Evolutionary conservation across 768 basidiomycete genomes (phyloP).

Genomic region (Podaxis sp.): DNA sequence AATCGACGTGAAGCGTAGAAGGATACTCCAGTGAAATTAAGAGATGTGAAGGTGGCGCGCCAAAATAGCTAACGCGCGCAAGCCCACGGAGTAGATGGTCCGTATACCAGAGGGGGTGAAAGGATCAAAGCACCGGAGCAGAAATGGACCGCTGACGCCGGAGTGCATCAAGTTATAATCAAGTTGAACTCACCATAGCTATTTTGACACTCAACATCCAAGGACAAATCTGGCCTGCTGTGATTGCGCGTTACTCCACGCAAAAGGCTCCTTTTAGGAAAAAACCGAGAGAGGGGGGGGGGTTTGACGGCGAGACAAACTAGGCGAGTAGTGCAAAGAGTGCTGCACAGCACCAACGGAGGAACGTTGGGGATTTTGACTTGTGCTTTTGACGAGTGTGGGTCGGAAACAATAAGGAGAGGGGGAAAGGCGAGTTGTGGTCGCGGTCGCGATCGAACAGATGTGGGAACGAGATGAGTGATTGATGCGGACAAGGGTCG

Average conservation of each 20-base stretch:
- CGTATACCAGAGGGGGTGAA: background rate
- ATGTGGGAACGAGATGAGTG: slow-evolving; percentile 13
- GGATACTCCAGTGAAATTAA: slow-evolving; percentile 1
- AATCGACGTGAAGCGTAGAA: slow-evolving; percentile 1
- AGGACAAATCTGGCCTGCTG: background rate
- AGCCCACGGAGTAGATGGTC: background rate
- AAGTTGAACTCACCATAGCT: background rate
- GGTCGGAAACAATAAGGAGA: background rate
- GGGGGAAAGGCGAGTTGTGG: slow-evolving; percentile 1
- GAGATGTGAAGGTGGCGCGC: background rate
- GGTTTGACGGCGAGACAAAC: background rate
- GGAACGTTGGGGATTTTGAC: background rate
- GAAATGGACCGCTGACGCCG: background rate
- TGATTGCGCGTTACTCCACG: background rate
- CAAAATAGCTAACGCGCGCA: background rate
- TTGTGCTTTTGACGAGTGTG: background rate
- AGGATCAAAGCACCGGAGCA: slow-evolving; percentile 14
- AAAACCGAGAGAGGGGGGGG: background rate
- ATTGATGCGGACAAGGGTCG: slow-evolving; percentile 15
- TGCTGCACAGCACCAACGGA: background rate
- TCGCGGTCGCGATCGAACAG: slow-evolving; percentile 9
- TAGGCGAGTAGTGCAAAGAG: background rate
- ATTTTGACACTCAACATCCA: background rate
- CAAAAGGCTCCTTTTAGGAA: slow-evolving; percentile 1
- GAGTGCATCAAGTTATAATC: no score